Base-by-base conservation (phyloP, 768 basidiomycete genomes). In the Tulasnella sp. region DNA sequence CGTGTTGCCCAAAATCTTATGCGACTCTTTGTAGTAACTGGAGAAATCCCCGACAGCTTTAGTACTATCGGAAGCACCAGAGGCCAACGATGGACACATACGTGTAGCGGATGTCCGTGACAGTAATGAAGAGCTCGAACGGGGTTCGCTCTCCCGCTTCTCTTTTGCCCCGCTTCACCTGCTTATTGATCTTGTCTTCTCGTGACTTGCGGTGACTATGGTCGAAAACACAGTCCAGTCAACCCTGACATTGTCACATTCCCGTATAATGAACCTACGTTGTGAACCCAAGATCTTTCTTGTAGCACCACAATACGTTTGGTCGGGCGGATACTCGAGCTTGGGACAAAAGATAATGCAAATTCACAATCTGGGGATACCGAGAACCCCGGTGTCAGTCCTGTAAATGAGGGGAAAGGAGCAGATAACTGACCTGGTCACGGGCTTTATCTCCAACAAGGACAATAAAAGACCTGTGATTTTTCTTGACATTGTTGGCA, bases 31-130 rank as follows among this genome's bases (percentile, higher is more conserved):
- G 87, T 98, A 99, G 86, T 98, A 96, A 70, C 93, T 92, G 79
- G 9, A 2, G 10, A 35, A 74, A 15, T n/a, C 26, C 48, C 18
- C 51, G n/a, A n/a, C n/a, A 77, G 57, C 48, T 26, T 42, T 70
- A 48, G 51, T 20, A 18, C 35, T 20, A 42, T n/a, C 2, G n/a
- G 2, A 13, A 20, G 39, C n/a, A 6, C 15, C 1, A 67, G n/a
- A 42, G 10, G 42, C 26, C n/a, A 70, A 13, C 20, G 35, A 48
- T 39, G 44, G 51, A 13, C 44, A 88, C 92, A 82, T 83, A 96
- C 91, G 94, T 95, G 86, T 99, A 99, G 77, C 97, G 91, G 79
- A 99, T 98, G 83, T 99, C 97, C 4, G 97, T 99, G n/a, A 98
- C 96, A 0, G 94, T 93, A 16, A 99, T 91, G 83, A 99, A 99